Base-by-base conservation (phyloP, 257 asterid species). In the Solanum medicagineum region DNA sequence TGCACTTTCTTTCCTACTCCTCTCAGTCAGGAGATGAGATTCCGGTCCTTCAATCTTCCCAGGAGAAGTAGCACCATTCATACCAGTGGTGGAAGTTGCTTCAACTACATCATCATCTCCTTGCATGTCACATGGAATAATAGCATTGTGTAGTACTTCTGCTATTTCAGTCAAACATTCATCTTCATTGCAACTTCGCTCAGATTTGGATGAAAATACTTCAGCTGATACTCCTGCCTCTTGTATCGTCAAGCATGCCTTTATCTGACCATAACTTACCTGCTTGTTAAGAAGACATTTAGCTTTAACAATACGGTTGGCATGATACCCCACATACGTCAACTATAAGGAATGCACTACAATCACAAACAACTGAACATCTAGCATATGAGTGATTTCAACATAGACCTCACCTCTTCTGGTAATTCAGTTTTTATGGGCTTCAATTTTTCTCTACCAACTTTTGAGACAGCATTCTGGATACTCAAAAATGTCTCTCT, bases 351-450 rank as follows among this genome's bases (percentile, higher is more conserved):
- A 84, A 54, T 84, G 80, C 84, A 63, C 82, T 55, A 56, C 75
- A 44, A 68, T 56, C 63, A 55, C 70, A 26, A 85, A 83, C 51
- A 65, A 29, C 19, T 65, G 73, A 65, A 65, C n/a, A 57, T 60
- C 55, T 10, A 49, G 51, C 42, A 77, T 77, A 49, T 49, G 60
- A 49, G 62, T 26, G 82, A 77, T 77, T 62, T 68, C 49, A 81
- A 85, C 83, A n/a, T 40, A 84, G 65, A 86, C 86, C 88, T 79
- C 86, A 96, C 98, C 93, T 94, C 98, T 88, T 94, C 98, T 49
- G 98, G 94, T 86, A 96, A 91, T 91, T 96, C 98, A 53, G 75
- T 89, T 89, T 96, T 96, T 22, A 96, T 94, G 54, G 98, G 98
- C 86, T 94, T 96, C 81, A 96, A 85, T 90, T 92, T 94, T 15